Percentiles rank a stretch among this genome's conserved stretches.
phyloP scores from a whole-genome alignment of 495 filamentous ascomycete species.

The Aspergillus egyptiacus region DNA sequence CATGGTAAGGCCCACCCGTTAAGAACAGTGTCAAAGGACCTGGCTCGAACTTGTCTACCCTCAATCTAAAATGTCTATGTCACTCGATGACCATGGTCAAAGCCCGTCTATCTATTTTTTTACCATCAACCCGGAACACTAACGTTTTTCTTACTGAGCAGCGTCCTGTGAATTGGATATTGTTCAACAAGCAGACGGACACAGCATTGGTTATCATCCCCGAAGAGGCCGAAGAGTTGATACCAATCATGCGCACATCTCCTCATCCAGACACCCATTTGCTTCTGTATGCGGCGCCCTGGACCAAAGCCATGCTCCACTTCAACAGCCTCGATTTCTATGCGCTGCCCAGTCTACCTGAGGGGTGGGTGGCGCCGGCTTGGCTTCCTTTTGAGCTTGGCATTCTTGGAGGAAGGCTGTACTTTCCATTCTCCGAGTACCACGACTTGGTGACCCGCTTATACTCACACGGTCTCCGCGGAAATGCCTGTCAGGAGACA shows the following conservation, averaged over 20 bases:
- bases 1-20: conserved; percentile 21
- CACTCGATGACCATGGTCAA: too few species aligned
- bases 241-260: conserved; percentile 28
- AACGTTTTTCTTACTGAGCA: conserved; percentile 12
- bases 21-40: too few species aligned
- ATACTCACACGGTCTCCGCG: too few species aligned
- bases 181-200: conserved; percentile 29
- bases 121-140: background rate
- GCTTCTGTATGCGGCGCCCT: conserved; percentile 47
- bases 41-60: too few species aligned
- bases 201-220: conserved; percentile 47
- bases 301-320: conserved; percentile 47
- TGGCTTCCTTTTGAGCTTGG: conserved; percentile 50
- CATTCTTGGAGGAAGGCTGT: conserved; percentile 50
- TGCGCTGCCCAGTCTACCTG: conserved; percentile 39
- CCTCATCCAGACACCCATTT: conserved; percentile 26
- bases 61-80: too few species aligned
- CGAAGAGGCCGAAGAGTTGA: conserved; percentile 48
- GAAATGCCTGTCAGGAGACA: background rate
- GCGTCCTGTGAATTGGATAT: conserved; percentile 48
- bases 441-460: conserved; percentile 21
- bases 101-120: background rate
- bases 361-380: conserved; percentile 25
- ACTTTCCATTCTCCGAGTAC: conserved; percentile 45
- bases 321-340: conserved; percentile 48